Conservation (phyloP, 768 basidiomycete genomes). For the Amanita molliuscula region DNA sequence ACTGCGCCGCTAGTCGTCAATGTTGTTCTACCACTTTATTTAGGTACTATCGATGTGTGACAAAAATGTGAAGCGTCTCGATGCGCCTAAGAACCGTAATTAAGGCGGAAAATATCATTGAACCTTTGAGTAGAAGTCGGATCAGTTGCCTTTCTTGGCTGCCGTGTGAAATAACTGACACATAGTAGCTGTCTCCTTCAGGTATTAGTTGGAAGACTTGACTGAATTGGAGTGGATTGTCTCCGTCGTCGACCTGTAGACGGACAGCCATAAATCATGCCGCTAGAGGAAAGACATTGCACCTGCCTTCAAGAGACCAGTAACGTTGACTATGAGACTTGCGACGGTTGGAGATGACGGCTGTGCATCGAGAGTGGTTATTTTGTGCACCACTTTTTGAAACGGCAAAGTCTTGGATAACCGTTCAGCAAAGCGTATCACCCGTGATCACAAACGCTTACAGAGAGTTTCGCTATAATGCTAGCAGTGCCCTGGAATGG, state of each 20-base stretch:
- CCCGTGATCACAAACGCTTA: conserved; percentile 19
- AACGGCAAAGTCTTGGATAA: conserved; percentile 61
- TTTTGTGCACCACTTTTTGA: conserved; percentile 66
- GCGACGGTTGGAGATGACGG: conserved; percentile 54
- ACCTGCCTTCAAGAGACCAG: conserved; percentile 71
- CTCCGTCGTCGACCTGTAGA: conserved; percentile 67
- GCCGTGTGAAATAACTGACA: conserved; percentile 43
- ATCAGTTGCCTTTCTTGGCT: not conserved
- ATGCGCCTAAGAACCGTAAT: conserved; percentile 38
- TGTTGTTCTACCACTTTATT: not conserved
- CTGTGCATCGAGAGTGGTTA: conserved; percentile 81
- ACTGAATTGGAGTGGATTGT: conserved; percentile 79
- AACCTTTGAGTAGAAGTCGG: conserved; percentile 27
- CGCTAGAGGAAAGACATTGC: not conserved
- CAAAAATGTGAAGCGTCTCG: not conserved
- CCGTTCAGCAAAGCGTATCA: not conserved
- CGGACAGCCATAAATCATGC: conserved; percentile 1
- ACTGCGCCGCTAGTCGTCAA: not conserved
- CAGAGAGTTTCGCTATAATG: conserved; percentile 70
- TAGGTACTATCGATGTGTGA: not conserved
- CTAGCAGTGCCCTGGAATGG: conserved; percentile 40
- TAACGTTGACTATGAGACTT: conserved; percentile 73
- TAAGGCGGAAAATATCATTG: conserved; percentile 92
- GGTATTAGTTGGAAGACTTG: conserved; percentile 90
- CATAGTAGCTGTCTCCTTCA: conserved; percentile 67